These are phyloP conservation scores for Botryosphaeria dothidea DNA, from an alignment of 2,329 filamentous ascomycete genomes.

Conservation along the genomic window DNA sequence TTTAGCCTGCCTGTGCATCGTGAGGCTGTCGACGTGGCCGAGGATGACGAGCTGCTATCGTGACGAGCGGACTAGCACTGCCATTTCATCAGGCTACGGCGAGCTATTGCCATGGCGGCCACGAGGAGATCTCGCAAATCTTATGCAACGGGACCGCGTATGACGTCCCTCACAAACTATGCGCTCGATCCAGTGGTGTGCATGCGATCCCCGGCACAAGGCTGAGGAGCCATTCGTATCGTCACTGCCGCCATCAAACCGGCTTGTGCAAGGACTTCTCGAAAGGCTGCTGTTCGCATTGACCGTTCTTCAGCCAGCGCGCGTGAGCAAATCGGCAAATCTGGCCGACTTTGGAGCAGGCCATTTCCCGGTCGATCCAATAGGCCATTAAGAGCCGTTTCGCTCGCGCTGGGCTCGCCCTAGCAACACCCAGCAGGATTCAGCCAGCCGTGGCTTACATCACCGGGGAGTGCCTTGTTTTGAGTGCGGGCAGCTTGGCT, in stretches of 20 bases:
- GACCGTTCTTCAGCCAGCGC: constrained; percentile 15
- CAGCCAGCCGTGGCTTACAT: constrained; percentile 14
- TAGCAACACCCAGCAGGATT: constrained; percentile 16
- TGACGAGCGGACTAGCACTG: background rate
- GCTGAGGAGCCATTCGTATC: background rate
- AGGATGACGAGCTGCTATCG: background rate
- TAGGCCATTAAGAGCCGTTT: constrained; percentile 8
- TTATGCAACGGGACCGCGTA: constrained; percentile 2
- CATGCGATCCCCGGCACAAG: constrained; percentile 16
- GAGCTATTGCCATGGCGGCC: constrained; percentile 1
- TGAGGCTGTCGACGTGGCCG: constrained; percentile 4
- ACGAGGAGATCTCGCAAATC: constrained; percentile 10
- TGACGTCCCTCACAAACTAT: constrained; percentile 5
- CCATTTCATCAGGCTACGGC: background rate
- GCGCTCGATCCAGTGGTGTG: background rate
- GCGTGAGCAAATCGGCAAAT: constrained; percentile 14
- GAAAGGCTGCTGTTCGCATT: background rate
- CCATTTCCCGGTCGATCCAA: constrained; percentile 15
- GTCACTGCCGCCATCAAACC: constrained; percentile 10
- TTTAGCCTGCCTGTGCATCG: background rate
- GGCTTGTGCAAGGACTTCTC: constrained; percentile 15
- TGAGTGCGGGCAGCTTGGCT: background rate
- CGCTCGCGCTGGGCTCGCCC: constrained; percentile 6
- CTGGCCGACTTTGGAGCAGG: constrained; percentile 9
- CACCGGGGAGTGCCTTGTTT: constrained; percentile 12